Conservation (phyloP, 768 basidiomycete species). For the Candolleomyces aberdarensis region DNA sequence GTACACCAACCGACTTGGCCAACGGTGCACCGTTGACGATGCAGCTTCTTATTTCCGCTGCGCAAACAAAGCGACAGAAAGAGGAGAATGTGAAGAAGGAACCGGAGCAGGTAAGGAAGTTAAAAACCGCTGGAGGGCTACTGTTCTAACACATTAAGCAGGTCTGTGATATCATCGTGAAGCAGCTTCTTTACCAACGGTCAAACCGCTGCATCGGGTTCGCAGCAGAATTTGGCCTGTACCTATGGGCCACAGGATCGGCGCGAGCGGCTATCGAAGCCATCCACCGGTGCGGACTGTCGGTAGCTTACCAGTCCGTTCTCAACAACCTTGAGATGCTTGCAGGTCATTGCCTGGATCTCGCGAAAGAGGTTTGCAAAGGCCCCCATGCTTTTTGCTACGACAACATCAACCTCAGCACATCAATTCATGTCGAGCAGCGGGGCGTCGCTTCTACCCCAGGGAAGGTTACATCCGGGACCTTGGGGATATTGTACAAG, state of each 20-base stretch:
- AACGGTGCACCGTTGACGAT: too few species aligned
- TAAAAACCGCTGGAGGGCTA: too few species aligned
- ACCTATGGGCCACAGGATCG: neutral
- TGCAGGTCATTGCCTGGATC: neutral
- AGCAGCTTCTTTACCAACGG: neutral
- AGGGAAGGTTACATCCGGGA: conserved; percentile 8
- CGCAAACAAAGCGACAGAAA: too few species aligned
- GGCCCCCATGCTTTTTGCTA: conserved; percentile 7
- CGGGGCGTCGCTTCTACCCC: neutral
- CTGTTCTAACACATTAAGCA: too few species aligned
- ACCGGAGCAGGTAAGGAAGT: too few species aligned
- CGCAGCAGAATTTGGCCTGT: neutral
- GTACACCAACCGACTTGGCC: too few species aligned
- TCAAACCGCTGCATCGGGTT: neutral
- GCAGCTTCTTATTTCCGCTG: too few species aligned
- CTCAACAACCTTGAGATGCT: neutral
- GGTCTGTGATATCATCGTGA: too few species aligned
- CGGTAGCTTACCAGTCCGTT: neutral
- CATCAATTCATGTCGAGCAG: conserved; percentile 12
- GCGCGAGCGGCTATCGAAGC: neutral
- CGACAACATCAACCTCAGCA: conserved; percentile 11
- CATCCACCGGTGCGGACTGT: neutral
- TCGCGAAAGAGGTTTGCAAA: neutral
- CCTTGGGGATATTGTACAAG: conserved; percentile 2
- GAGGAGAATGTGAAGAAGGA: too few species aligned